phyloP scores from a whole-genome alignment of 805 yeast species.

The Candida schatavii region DNA sequence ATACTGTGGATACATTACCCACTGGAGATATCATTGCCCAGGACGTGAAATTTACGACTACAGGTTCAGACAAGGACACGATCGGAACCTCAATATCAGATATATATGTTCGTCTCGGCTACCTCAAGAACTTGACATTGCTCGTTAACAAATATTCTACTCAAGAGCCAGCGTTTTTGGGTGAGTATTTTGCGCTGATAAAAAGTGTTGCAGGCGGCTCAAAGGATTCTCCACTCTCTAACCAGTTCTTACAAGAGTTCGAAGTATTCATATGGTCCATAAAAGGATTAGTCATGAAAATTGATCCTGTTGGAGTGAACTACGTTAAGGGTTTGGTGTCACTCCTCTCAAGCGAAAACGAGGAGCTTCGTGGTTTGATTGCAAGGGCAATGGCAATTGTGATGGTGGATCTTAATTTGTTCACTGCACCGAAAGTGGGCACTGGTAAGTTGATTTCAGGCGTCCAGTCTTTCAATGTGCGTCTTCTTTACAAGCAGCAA shows the following conservation, averaged over 20 bases:
- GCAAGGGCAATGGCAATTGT: slow-evolving; percentile 63
- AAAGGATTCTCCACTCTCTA: background rate
- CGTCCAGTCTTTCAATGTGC: slow-evolving; percentile 56
- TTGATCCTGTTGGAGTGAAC: slow-evolving; percentile 37
- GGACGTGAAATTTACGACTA: slow-evolving; percentile 10
- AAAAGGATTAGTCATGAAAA: slow-evolving; percentile 65
- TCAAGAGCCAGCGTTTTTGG: background rate
- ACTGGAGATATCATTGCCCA: slow-evolving; percentile 6
- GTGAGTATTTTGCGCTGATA: background rate
- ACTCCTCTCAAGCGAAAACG: slow-evolving; percentile 25
- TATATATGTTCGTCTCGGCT: slow-evolving; percentile 42
- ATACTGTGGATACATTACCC: slow-evolving; percentile 15
- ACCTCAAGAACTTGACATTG: slow-evolving; percentile 54
- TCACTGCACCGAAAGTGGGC: slow-evolving; percentile 30
- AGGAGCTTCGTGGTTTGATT: slow-evolving; percentile 14
- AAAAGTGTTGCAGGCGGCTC: background rate
- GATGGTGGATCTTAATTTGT: slow-evolving; percentile 63
- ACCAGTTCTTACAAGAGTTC: slow-evolving; percentile 23
- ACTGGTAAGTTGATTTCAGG: slow-evolving; percentile 35
- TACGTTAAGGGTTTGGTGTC: slow-evolving; percentile 19
- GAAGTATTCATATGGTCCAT: slow-evolving; percentile 68
- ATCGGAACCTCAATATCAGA: background rate
- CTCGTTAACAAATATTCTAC: slow-evolving; percentile 44
- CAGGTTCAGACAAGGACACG: background rate
- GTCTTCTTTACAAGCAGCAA: slow-evolving; percentile 76